These are phyloP conservation scores for Euphrasia confusa DNA, from an alignment of 257 asterid species.

Conservation along the genomic window DNA sequence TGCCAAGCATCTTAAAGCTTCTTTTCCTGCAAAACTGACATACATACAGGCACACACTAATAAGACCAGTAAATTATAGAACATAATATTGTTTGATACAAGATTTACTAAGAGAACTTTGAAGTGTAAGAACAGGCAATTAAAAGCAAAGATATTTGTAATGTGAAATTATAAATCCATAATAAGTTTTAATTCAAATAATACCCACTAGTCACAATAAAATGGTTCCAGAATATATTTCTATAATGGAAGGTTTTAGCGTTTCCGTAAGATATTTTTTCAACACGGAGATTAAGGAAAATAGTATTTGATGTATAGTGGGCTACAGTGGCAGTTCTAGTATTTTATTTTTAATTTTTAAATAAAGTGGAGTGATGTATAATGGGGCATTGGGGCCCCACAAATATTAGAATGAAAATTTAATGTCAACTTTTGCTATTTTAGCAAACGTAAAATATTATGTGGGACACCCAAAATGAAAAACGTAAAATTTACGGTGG, in stretches of 20 bases:
- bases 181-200: slow-evolving; percentile 7
- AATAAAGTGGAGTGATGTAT: no score
- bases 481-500: no score
- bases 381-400: no score
- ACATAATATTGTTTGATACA: neutral
- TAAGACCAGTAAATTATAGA: slow-evolving; percentile 23
- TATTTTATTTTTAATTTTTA: no score
- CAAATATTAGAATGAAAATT: no score
- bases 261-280: neutral
- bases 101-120: slow-evolving; percentile 6
- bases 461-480: no score
- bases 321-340: no score
- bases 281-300: no score
- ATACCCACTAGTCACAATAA: neutral
- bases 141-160: slow-evolving; percentile 8
- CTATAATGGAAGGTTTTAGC: neutral
- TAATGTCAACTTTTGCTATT: no score
- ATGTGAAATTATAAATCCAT: slow-evolving; percentile 5
- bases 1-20: slow-evolving; percentile 92
- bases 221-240: slow-evolving; percentile 16
- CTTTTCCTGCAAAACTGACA: slow-evolving; percentile 93
- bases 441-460: no score
- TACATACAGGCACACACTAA: slow-evolving; percentile 17
- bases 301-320: no score
- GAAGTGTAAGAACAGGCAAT: slow-evolving; percentile 6